phyloP scores from a whole-genome alignment of 2,329 filamentous ascomycete genomes.

The Penicillium expansum region DNA sequence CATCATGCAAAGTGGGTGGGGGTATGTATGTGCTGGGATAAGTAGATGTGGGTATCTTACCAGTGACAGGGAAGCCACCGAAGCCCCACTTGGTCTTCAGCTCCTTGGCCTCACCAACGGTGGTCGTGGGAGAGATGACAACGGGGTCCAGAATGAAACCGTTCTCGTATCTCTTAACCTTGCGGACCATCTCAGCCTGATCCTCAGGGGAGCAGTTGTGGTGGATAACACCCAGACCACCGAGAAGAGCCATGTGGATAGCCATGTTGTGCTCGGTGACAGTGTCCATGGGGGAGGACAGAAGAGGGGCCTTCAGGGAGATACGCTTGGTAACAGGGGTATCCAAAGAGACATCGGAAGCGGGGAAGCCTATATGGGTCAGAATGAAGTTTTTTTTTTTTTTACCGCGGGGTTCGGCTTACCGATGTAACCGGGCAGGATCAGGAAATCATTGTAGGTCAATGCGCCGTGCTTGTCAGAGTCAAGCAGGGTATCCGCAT shows the following conservation, averaged over 20 bases:
- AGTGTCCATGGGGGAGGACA: constrained; percentile 99
- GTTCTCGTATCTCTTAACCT: constrained; percentile 99
- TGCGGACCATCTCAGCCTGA: constrained; percentile 97
- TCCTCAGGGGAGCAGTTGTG: constrained; percentile 98
- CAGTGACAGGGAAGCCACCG: constrained; percentile 96
- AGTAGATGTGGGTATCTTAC: constrained; percentile 56
- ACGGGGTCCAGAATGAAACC: constrained; percentile 97
- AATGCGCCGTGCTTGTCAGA: constrained; percentile 88
- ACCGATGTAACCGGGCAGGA: constrained; percentile 95
- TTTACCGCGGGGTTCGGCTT: constrained; percentile 28
- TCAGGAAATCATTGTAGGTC: constrained; percentile 98
- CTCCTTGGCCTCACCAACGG: constrained; percentile 83
- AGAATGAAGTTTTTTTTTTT: neutral
- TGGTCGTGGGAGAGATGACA: constrained; percentile 82
- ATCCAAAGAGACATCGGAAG: constrained; percentile 82
- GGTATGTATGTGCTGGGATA: constrained; percentile 9
- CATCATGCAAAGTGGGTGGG: constrained; percentile 60
- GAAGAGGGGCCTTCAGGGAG: constrained; percentile 90
- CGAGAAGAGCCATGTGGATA: constrained; percentile 70
- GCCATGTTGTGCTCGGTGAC: constrained; percentile 99
- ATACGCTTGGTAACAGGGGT: constrained; percentile 94
- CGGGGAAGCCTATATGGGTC: constrained; percentile 68
- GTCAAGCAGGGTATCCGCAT: constrained; percentile 82
- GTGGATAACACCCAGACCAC: constrained; percentile 78
- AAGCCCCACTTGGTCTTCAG: constrained; percentile 99